phyloP scores from a whole-genome alignment of 176 grass and related monocot species.

The Neostapfia colusana region DNA sequence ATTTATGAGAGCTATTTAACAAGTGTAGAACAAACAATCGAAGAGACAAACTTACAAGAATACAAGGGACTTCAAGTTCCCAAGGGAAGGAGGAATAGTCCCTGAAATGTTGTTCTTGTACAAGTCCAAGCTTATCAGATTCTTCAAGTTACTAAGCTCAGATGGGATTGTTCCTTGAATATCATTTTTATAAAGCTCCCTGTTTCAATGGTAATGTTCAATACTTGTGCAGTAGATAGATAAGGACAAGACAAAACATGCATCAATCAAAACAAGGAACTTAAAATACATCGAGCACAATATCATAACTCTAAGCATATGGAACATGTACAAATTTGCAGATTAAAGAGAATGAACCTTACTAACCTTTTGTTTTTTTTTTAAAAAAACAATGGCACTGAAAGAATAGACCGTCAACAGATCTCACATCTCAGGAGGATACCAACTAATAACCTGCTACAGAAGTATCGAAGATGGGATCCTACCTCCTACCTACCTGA shows the following conservation, averaged over 20 bases:
- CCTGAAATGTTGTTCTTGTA: slow-evolving; percentile 97
- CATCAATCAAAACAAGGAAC: slow-evolving; percentile 8
- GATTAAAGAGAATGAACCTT: not conserved
- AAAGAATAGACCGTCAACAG: not conserved
- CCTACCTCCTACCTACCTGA: not conserved
- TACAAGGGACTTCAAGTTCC: slow-evolving; percentile 81
- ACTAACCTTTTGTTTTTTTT: slow-evolving; percentile 2
- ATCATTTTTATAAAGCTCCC: slow-evolving; percentile 97
- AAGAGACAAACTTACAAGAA: slow-evolving; percentile 78
- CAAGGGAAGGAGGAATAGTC: slow-evolving; percentile 71
- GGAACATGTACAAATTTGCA: not conserved
- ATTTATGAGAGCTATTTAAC: slow-evolving; percentile 10
- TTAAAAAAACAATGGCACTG: not conserved
- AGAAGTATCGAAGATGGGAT: not conserved
- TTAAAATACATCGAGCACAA: not conserved
- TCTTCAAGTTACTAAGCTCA: slow-evolving; percentile 83
- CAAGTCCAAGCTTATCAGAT: slow-evolving; percentile 88
- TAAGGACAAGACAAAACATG: slow-evolving; percentile 17
- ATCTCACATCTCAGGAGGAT: slow-evolving; percentile 8
- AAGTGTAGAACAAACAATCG: slow-evolving; percentile 11
- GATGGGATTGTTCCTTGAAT: slow-evolving; percentile 81
- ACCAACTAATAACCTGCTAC: not conserved
- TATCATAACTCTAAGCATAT: slow-evolving; percentile 20
- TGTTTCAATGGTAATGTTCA: slow-evolving; percentile 46
- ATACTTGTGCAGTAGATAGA: slow-evolving; percentile 4